These are phyloP conservation scores for Aspergillus mulundensis DNA, from an alignment of 495 filamentous ascomycete species.

Conservation along the genomic window DNA sequence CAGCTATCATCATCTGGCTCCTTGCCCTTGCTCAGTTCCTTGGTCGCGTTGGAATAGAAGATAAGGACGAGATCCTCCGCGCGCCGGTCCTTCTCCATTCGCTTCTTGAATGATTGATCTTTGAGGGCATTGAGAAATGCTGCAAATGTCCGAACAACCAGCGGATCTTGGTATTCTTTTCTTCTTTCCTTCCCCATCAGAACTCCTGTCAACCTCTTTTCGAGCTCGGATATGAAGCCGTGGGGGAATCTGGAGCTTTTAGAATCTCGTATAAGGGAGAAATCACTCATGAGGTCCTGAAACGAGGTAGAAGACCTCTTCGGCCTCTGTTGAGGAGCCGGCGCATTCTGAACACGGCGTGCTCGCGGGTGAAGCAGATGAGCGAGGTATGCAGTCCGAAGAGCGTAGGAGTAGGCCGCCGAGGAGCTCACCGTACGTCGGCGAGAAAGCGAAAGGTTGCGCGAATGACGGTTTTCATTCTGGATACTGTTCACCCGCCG, in stretches of 20 bases:
- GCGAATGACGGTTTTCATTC: conserved; percentile 48
- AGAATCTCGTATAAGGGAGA: conserved; percentile 68
- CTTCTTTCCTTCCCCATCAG: conserved; percentile 67
- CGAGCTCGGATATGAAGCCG: conserved; percentile 67
- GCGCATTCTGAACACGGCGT: conserved; percentile 79
- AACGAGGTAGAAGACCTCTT: conserved; percentile 67
- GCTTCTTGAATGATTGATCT: conserved; percentile 64
- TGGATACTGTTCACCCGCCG: conserved; percentile 55
- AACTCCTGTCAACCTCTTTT: conserved; percentile 63
- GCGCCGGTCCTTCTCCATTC: conserved; percentile 88
- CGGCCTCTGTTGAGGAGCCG: conserved; percentile 55
- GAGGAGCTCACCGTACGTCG: conserved; percentile 52
- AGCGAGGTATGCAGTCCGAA: conserved; percentile 86
- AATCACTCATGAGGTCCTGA: conserved; percentile 68
- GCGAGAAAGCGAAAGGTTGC: conserved; percentile 48
- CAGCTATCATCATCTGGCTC: conserved; percentile 79
- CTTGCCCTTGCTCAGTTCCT: conserved; percentile 79
- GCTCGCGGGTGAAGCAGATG: conserved; percentile 89
- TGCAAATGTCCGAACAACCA: conserved; percentile 77
- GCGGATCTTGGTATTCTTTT: conserved; percentile 71
- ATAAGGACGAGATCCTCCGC: conserved; percentile 86
- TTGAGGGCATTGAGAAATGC: conserved; percentile 74
- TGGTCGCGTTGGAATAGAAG: conserved; percentile 87
- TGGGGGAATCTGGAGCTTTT: conserved; percentile 77
- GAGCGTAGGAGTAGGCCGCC: conserved; percentile 84